A percentile compares a stretch with the other conserved stretches of the same genome.
phyloP scores from a whole-genome alignment of 805 yeast genomes.

The Candida sithepensis region DNA sequence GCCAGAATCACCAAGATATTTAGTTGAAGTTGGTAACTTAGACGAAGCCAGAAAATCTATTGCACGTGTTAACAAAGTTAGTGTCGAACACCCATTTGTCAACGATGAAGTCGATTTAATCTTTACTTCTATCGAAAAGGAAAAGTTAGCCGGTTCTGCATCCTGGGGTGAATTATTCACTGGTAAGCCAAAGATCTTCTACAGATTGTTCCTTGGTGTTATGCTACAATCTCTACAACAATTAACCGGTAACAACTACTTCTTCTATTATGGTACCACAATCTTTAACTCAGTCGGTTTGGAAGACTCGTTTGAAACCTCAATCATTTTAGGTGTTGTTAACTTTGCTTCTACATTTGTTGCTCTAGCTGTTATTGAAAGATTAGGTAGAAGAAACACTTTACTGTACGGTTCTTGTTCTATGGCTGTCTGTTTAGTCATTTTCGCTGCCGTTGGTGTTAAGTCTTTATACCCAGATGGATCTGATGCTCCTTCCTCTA shows the following conservation, averaged over 20 bases:
- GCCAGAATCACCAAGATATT: constrained; percentile 70
- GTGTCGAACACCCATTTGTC: constrained; percentile 51
- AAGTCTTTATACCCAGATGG: constrained; percentile 41
- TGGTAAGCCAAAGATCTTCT: constrained; percentile 60
- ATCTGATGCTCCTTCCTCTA: constrained; percentile 36
- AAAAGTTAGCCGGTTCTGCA: constrained; percentile 59
- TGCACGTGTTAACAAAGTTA: constrained; percentile 55
- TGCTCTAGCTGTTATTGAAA: constrained; percentile 51
- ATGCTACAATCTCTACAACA: constrained; percentile 60
- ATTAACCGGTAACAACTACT: constrained; percentile 61
- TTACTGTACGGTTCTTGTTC: constrained; percentile 47
- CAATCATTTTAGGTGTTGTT: constrained; percentile 54
- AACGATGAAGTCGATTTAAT: constrained; percentile 50
- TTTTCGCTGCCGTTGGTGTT: constrained; percentile 60
- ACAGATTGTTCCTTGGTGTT: constrained; percentile 55
- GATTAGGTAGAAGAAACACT: constrained; percentile 50
- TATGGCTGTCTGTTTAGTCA: constrained; percentile 54
- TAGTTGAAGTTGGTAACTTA: constrained; percentile 45
- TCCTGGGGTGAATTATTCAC: constrained; percentile 60
- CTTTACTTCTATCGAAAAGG: constrained; percentile 60
- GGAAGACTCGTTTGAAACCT: constrained; percentile 53
- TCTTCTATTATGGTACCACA: constrained; percentile 65
- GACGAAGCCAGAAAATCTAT: constrained; percentile 55
- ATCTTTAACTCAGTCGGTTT: constrained; percentile 58
- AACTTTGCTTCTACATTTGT: constrained; percentile 53